These are phyloP conservation scores for Porphyrellus cyaneotinctus DNA, from an alignment of 768 basidiomycete genomes.

Conservation along the genomic window DNA sequence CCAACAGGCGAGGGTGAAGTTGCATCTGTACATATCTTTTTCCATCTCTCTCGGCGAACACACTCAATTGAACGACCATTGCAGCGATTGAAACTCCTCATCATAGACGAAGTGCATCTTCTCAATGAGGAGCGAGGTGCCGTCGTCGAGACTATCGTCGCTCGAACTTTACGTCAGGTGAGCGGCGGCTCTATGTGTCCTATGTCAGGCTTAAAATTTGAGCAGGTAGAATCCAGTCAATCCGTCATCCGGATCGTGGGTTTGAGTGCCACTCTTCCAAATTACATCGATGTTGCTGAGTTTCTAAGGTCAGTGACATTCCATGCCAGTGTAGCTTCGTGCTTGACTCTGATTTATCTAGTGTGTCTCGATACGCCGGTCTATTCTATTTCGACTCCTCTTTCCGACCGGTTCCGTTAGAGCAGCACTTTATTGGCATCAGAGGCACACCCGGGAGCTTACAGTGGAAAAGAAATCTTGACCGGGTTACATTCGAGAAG, in stretches of 20 bases:
- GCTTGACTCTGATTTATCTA: conserved; percentile 30
- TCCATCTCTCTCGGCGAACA: background rate
- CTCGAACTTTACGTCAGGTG: conserved; percentile 87
- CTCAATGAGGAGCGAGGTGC: conserved; percentile 97
- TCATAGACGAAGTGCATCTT: conserved; percentile 96
- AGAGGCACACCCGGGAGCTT: conserved; percentile 79
- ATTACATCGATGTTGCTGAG: conserved; percentile 94
- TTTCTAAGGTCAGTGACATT: conserved; percentile 67
- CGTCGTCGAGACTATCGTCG: conserved; percentile 97
- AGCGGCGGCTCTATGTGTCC: conserved; percentile 1
- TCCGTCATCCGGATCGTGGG: conserved; percentile 95
- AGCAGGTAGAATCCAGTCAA: conserved; percentile 91
- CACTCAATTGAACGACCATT: background rate
- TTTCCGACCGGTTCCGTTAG: conserved; percentile 92
- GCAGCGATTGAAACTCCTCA: conserved; percentile 87
- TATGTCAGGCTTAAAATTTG: background rate
- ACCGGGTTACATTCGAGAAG: conserved; percentile 85
- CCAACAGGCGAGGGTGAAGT: conserved; percentile 96
- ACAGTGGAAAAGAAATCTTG: conserved; percentile 78
- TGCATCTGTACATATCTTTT: conserved; percentile 62
- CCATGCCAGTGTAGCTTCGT: background rate
- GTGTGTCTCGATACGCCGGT: conserved; percentile 81
- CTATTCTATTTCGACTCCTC: conserved; percentile 98
- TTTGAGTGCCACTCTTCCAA: conserved; percentile 92
- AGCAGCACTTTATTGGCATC: conserved; percentile 95